A percentile compares a stretch with the other conserved stretches of the same genome.
Evolutionary conservation across 1,284 basidiomycete genomes (phyloP).

Genomic region (Exobasidium cylindrosporum): DNA sequence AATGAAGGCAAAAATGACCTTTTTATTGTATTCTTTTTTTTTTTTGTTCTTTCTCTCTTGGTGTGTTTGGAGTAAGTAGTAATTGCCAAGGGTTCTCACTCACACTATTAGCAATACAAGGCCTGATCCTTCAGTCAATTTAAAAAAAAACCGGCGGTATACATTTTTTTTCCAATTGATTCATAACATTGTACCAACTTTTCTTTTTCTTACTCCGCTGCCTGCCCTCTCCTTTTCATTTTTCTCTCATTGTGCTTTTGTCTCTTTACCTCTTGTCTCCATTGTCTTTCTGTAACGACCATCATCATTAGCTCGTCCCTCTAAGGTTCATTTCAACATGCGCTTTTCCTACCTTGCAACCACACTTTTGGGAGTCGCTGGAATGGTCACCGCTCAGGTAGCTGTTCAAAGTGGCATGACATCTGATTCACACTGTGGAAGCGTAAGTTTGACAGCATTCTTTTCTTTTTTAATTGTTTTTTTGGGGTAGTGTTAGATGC

Average conservation of each 20-base stretch:
- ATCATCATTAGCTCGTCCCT: not conserved
- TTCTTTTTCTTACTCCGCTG: not conserved
- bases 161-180: too few relatives aligned
- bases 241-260: not conserved
- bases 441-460: not conserved
- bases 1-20: too few relatives aligned
- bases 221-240: not conserved
- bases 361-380: not conserved
- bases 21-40: too few relatives aligned
- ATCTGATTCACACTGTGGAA: not conserved
- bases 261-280: not conserved
- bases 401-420: conserved; percentile 2
- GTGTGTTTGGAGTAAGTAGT: too few relatives aligned
- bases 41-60: too few relatives aligned
- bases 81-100: too few relatives aligned
- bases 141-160: too few relatives aligned
- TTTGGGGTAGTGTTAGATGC: too few relatives aligned
- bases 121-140: too few relatives aligned
- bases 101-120: too few relatives aligned
- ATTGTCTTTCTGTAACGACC: not conserved
- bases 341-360: not conserved
- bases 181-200: too few relatives aligned
- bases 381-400: not conserved
- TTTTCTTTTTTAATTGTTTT: too few relatives aligned
- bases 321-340: not conserved